These are phyloP conservation scores for Bruguiera gymnorhiza DNA, from an alignment of 345 rosid species.

Conservation along the genomic window DNA sequence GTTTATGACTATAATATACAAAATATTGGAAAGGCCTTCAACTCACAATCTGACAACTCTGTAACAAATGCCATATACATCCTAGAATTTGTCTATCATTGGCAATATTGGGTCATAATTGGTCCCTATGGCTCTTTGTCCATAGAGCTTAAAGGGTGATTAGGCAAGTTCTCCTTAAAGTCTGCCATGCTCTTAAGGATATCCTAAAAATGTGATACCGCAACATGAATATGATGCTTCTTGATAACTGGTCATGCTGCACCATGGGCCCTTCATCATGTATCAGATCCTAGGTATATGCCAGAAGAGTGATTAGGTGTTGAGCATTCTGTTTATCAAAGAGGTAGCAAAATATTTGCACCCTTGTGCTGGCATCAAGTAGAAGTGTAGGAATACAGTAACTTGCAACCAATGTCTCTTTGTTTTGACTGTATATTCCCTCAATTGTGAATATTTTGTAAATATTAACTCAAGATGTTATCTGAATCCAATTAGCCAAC, in stretches of 20 bases:
- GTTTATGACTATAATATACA: no score
- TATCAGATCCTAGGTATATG: background rate
- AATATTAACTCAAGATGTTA: no score
- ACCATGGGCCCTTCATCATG: background rate
- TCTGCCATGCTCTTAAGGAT: background rate
- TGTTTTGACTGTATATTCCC: background rate
- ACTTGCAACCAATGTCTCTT: background rate
- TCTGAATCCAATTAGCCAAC: no score
- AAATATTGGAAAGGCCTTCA: no score
- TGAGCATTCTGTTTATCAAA: background rate
- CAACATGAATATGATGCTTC: background rate
- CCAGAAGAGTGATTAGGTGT: background rate
- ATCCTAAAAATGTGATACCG: background rate
- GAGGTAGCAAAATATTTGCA: background rate
- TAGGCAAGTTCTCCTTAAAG: no score
- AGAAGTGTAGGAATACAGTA: background rate
- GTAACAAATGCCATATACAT: no score
- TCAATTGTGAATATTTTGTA: no score
- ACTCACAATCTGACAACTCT: no score
- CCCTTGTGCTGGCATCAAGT: background rate
- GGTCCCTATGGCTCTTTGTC: no score
- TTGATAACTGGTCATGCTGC: background rate
- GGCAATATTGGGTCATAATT: background rate
- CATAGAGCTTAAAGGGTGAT: no score
- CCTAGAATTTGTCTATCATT: no score